Base-by-base conservation (phyloP, 208 protist species). In the Angomonas ambiguus region DNA sequence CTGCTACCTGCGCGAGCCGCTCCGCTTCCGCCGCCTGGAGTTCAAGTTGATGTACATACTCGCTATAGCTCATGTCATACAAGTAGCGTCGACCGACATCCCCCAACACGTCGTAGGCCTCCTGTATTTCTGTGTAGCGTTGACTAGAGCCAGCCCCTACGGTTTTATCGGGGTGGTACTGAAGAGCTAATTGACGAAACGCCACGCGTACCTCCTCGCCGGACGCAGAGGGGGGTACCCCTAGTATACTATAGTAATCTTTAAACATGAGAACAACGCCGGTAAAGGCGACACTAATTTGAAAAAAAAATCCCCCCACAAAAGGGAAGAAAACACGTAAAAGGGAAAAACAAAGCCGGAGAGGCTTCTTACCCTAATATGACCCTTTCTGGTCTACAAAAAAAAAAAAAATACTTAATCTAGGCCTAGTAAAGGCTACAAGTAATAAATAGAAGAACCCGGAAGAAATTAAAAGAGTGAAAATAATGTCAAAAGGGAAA, bases 61-160 rank as follows among this genome's bases (percentile, higher is more conserved):
- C 81, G 3, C 66, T 63, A 65, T 92, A 93, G 60, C 70, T 88
- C 58, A 93, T 68, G 61, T 96, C 91, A 65, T 94, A 96, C 33
- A 96, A 60, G 51, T 94, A 94, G 13, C 91, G 87, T n/a, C 87
- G 85, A 18, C 85, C 81, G 1, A 90, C 85, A 41, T 96, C 85
- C 18, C 83, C 80, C 11, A 96, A 75, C 24, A 96, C 87, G 66
- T 96, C 91, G 65, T 96, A 96, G 31, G 91, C 85, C 64, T 96
- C 87, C 53, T 91, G 82, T 22, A 93, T 60, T 6, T 85, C 83
- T 6, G 78, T 83, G 64, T 94, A 96, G 55, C 69, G 53, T 5
- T 35, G 30, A 25, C 51, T n/a, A 32, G 33, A 41, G 6, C 35
- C 27, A 38, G 32, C 30, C 34, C 32, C 56, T 55, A 5, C 31